Evolutionary conservation across 768 basidiomycete genomes (phyloP), one percentile per base, ranked within the genome.

Genomic region (Stropharia rugosoannulata): DNA sequence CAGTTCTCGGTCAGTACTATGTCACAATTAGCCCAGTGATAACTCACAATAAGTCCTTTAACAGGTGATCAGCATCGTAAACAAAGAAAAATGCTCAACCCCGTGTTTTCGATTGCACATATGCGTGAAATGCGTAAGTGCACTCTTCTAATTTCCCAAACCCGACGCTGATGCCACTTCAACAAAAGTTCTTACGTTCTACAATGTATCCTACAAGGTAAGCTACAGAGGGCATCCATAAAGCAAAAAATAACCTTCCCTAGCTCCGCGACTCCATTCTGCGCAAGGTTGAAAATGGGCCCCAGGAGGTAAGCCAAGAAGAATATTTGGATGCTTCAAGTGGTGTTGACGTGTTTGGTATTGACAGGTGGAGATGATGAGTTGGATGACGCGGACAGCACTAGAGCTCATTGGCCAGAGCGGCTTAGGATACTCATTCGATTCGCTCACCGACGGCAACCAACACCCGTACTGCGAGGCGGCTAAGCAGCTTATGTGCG

Each of bases 381-480:
- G 62, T 5, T 77, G 75, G 74, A 69, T 72, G 65, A 59, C 73
- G 11, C 70, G 79, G 13, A 70, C 74, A 10, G 76, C 80, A 12
- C 69, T 80, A 16, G 79, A 81, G 51, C 65, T 80, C 42, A 73
- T 82, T 44, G 79, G 78, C 7, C 77, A 78, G 64, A 75, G 73
- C 22, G 78, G 79, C 1, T 64, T 81, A 15, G 75, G 75, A 13
- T 68, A 68, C 49, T 74, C 72, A 8, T 76, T 78, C 41, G 75
- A 76, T 52, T 53, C 71, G 0, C 63, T 80, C 10, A 64, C 60
- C 8, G 70, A 70, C 16, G 68, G 71, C 11, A 55, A 41, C 1
- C 59, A 57, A 1, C 71, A 69, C 61, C 72, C 63, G 37, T 78
- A 74, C 51, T 62, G 60, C 16, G 25, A 41, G 32, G 65, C 72